Conservation (phyloP, 139 green algal species). For the Closterium sp. region DNA sequence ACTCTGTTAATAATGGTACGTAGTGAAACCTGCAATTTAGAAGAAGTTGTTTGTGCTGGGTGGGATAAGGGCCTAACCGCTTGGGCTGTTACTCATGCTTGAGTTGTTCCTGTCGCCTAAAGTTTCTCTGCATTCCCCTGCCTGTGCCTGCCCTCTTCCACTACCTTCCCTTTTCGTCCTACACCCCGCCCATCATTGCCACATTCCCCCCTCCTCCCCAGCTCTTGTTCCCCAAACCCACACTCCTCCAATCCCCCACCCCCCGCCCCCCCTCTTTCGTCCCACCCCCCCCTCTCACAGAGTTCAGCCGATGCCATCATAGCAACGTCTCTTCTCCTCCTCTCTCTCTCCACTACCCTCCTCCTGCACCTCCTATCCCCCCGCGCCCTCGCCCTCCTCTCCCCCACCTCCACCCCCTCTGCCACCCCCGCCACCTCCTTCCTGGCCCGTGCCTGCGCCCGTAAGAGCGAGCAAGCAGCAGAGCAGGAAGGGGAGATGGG, state of each 20-base stretch:
- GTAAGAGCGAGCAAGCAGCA: not conserved
- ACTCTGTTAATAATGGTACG: not conserved
- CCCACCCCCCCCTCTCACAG: not conserved
- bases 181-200: no score
- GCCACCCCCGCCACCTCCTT: not conserved
- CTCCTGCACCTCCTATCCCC: not conserved
- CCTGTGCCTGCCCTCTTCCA: no score
- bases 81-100: no score
- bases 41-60: no score
- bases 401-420: not conserved
- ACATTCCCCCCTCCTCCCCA: no score
- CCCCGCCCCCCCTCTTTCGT: not conserved
- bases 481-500: not conserved
- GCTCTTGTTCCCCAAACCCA: no score
- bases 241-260: not conserved
- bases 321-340: not conserved
- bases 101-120: no score
- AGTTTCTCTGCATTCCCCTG: no score
- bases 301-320: not conserved
- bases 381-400: not conserved
- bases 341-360: not conserved
- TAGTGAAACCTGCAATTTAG: no score
- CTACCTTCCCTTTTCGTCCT: no score
- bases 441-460: not conserved
- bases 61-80: no score